Percentiles rank a stretch among this genome's conserved stretches.
phyloP scores from a whole-genome alignment of 176 grass and related monocot genomes.

The Rhipidocladum racemiflorum region DNA sequence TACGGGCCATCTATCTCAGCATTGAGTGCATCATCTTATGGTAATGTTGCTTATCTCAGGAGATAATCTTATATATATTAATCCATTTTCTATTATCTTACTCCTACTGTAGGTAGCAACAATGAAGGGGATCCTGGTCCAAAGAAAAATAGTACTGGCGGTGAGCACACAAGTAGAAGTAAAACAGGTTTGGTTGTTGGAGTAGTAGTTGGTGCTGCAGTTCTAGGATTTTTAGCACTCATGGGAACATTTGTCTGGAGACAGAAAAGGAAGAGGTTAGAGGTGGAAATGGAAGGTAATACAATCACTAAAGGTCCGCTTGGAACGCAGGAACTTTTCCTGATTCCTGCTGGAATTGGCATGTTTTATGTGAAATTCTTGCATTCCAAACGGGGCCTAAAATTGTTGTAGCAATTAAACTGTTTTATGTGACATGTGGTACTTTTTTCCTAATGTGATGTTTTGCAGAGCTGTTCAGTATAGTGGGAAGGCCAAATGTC shows the following conservation, averaged over 20 bases:
- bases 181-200: conserved; percentile 35
- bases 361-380: too few relatives aligned
- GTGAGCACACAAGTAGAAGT: neutral
- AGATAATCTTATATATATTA: neutral
- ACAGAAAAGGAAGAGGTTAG: conserved; percentile 1
- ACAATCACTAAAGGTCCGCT: too few relatives aligned
- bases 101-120: neutral
- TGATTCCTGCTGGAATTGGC: too few relatives aligned
- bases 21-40: conserved; percentile 39
- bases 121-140: neutral
- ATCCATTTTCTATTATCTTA: neutral
- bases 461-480: conserved; percentile 36
- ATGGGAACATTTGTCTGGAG: conserved; percentile 24
- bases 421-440: too few relatives aligned
- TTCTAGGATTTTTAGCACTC: too few relatives aligned
- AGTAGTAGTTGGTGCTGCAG: conserved; percentile 7
- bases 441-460: neutral
- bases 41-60: neutral
- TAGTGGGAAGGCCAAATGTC: conserved; percentile 32
- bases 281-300: conserved; percentile 17
- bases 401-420: neutral
- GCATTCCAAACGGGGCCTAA: neutral
- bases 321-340: too few relatives aligned
- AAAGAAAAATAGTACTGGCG: neutral
- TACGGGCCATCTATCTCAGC: conserved; percentile 49